Base-by-base conservation (phyloP, 2,329 filamentous ascomycete species). In the Fonsecaea multimorphosa region DNA sequence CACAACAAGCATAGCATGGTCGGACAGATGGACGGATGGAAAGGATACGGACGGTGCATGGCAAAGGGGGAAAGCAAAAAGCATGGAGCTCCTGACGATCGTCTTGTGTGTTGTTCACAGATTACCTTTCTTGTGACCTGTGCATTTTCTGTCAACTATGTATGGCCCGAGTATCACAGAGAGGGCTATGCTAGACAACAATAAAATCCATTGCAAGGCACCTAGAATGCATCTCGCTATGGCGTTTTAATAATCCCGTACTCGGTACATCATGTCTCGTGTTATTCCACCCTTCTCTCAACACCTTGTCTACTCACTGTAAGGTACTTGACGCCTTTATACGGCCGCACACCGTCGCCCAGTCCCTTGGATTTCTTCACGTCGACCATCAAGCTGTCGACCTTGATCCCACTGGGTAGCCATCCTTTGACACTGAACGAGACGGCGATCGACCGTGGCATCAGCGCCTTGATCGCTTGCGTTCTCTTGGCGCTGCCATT, bases 291-390 rank as follows among this genome's bases (percentile, higher is more conserved):
- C 63, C 80, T 75, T 49, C 76, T 74, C 68, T 84, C 82, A n/a
- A 84, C 75, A 0, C 87, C 87, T 69, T 81, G 81, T 64, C 80
- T 78, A 74, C 85, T 87, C 12, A 88, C 85, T 71, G 93, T 97
- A 72, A 99, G 77, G 78, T 99, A 99, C 80, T 99, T 99, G 71
- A 99, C 95, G 1, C 95, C 95, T 80, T 98, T 99, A 79, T 97
- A 98, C 27, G 95, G 95, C 79, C 93, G 96, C 44, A 98, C 88
- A 1, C 91, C 88, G 71, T 96, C 92, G 0, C 92, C 92, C 53
- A 99, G 74, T 0, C 95, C 95, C 64, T 89, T 86, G 77, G 92
- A 96, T 80, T 89, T 93, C 76, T 91, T 89, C n/a, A 87, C 82
- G 75, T 89, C 86, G 14, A 89, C 78, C n/a, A 81, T 81, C 67